Percentiles rank a stretch among this genome's conserved stretches.
Evolutionary conservation across 768 basidiomycete genomes (phyloP).

Genomic region (Xerocomus potaroensis): DNA sequence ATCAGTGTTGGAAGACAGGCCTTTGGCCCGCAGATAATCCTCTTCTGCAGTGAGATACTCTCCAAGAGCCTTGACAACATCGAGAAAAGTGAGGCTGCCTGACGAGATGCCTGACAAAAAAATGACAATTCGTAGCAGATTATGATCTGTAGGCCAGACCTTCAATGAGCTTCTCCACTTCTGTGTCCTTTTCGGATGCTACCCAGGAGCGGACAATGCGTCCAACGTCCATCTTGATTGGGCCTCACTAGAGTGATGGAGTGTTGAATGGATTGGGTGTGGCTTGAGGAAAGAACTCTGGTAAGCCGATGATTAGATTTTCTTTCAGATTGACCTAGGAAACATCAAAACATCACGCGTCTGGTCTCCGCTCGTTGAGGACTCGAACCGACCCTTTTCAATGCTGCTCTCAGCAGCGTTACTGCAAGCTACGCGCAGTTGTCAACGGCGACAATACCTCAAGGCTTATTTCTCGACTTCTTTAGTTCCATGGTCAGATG

Average conservation of each 20-base stretch:
- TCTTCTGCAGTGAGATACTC: slow-evolving; percentile 88
- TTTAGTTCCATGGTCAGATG: slow-evolving; percentile 11
- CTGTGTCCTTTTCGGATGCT: slow-evolving; percentile 54
- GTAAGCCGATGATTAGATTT: slow-evolving; percentile 8
- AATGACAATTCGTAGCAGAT: neutral
- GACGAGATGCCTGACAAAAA: slow-evolving; percentile 44
- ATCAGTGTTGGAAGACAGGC: slow-evolving; percentile 35
- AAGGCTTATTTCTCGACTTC: slow-evolving; percentile 26
- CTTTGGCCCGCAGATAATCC: slow-evolving; percentile 72
- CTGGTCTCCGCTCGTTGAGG: too few relatives aligned
- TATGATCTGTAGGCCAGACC: slow-evolving; percentile 38
- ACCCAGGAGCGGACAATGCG: slow-evolving; percentile 72
- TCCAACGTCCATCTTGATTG: slow-evolving; percentile 38
- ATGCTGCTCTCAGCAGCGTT: slow-evolving; percentile 23
- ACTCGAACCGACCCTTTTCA: too few relatives aligned
- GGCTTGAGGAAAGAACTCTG: neutral
- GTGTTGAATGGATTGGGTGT: neutral
- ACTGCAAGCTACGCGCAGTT: slow-evolving; percentile 15
- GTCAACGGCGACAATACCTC: slow-evolving; percentile 19
- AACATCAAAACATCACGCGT: too few relatives aligned
- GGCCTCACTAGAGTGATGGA: neutral
- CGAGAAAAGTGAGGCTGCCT: slow-evolving; percentile 57
- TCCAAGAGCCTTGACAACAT: slow-evolving; percentile 82
- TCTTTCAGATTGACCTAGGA: too few relatives aligned
- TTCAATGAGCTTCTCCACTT: slow-evolving; percentile 53